A percentile compares a stretch with the other conserved stretches of the same genome.
Conservation (phyloP, 352 stramenopile genomes). For the Phytophthora megakarya region DNA sequence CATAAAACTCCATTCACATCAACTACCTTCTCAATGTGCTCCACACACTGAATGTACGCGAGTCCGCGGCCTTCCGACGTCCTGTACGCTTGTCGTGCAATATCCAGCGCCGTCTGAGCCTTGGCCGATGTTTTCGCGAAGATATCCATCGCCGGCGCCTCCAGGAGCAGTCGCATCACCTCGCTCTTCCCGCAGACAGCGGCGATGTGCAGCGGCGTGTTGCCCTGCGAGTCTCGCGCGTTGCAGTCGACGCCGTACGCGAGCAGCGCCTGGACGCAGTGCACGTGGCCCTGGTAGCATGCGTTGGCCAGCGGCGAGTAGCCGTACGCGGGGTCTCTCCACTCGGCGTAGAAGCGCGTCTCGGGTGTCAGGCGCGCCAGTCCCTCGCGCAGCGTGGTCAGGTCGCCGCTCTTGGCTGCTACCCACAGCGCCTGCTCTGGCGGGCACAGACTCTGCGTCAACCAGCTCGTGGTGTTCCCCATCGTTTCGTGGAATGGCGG, state of each 20-base stretch:
- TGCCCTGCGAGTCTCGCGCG: conserved; percentile 58
- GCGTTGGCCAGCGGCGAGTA: conserved; percentile 76
- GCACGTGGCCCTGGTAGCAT: conserved; percentile 58
- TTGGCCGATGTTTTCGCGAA: conserved; percentile 60
- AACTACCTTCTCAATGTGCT: conserved; percentile 80
- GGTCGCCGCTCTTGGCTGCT: conserved; percentile 74
- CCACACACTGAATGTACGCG: conserved; percentile 70
- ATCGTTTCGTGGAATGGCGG: conserved; percentile 38
- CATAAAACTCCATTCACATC: not conserved
- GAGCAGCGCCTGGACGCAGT: conserved; percentile 66
- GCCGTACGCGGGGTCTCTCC: conserved; percentile 62
- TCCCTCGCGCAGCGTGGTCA: conserved; percentile 49
- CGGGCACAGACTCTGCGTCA: conserved; percentile 71
- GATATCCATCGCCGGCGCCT: conserved; percentile 52
- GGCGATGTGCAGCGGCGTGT: conserved; percentile 73
- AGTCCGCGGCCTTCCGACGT: conserved; percentile 40
- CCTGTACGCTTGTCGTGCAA: conserved; percentile 64
- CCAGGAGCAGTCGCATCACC: conserved; percentile 67
- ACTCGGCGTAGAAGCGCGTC: conserved; percentile 74
- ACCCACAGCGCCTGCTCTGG: conserved; percentile 81
- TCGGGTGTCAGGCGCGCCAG: conserved; percentile 57
- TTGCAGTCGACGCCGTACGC: conserved; percentile 62
- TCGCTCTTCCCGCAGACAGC: conserved; percentile 64
- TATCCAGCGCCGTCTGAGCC: conserved; percentile 69
- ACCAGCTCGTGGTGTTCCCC: conserved; percentile 79